These are phyloP conservation scores for Tarenaya hassleriana DNA, from an alignment of 345 rosid genomes.

Conservation along the genomic window DNA sequence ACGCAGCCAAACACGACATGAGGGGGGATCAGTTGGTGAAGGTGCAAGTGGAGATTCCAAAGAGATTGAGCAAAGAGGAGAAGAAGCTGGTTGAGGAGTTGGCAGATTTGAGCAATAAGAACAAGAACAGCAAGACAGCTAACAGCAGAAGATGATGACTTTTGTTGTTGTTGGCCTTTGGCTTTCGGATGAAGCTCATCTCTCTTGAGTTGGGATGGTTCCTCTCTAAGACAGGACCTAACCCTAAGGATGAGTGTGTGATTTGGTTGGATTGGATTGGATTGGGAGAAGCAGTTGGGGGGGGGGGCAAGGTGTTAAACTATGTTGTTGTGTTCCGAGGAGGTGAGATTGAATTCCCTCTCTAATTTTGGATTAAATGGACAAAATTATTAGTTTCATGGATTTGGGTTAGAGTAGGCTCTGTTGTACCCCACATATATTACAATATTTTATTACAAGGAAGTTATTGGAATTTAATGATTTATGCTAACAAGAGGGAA, in stretches of 20 bases:
- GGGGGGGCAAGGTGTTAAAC: slow-evolving; percentile 5
- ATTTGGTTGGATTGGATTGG: no score
- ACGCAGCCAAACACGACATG: slow-evolving; percentile 90
- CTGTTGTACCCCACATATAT: slow-evolving; percentile 22
- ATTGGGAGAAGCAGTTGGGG: slow-evolving; percentile 20
- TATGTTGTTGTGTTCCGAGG: slow-evolving; percentile 15
- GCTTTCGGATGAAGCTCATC: no score
- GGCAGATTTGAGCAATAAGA: slow-evolving; percentile 80
- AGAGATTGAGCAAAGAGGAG: slow-evolving; percentile 81
- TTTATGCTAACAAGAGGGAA: no score
- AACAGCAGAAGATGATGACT: slow-evolving; percentile 46
- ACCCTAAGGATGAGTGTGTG: slow-evolving; percentile 6
- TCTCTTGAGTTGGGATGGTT: slow-evolving; percentile 6
- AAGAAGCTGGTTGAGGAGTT: slow-evolving; percentile 81
- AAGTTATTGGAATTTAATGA: no score
- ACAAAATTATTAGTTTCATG: neutral
- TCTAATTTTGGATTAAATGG: slow-evolving; percentile 15
- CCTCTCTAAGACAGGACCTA: slow-evolving; percentile 11
- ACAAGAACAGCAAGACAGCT: slow-evolving; percentile 66
- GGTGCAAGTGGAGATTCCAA: slow-evolving; percentile 95
- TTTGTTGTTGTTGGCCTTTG: slow-evolving; percentile 14
- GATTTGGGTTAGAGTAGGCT: slow-evolving; percentile 15
- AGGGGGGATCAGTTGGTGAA: slow-evolving; percentile 97
- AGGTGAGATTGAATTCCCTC: slow-evolving; percentile 11
- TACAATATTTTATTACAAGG: slow-evolving; percentile 8